Base-by-base conservation (phyloP, 106 monocot genomes). In the Ottelia alismoides region DNA sequence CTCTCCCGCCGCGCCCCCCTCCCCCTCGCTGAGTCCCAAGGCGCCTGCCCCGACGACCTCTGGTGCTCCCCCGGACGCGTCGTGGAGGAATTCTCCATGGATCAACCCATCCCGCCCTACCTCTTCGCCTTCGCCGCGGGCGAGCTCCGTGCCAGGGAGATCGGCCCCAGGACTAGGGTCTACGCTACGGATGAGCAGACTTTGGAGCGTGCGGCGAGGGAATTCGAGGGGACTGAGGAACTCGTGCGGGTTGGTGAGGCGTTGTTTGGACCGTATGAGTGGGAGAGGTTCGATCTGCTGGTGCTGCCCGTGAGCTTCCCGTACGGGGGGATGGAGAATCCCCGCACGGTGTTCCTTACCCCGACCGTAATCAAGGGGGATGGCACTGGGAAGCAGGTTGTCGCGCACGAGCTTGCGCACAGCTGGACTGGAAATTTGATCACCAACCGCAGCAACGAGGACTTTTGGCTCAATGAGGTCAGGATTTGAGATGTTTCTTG, bases 381-480 rank as follows among this genome's bases (percentile, higher is more conserved):
- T 44, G 88, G 61, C 2, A 67, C 76, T 0, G 94, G 94, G n/a
- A 88, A 88, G 2, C 94, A 88, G 74, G 88, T 96, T 30, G 88
- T 96, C 22, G 88, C 88, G 9, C 94, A 96, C 44, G 94, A 96
- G 66, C 94, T 96, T 24, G 94, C 94, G 1, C 94, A 96, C 26
- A 96, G 94, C 73, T 96, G 94, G 94, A 96, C 88, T 0, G 94
- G 94, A 20, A 96, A 96, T 60, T 74, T 96, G 2, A 96, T 96
- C 45, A 96, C 94, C 25, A 96, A 96, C 76, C 88, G 85, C 72
- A 88, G 81, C 53, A 88, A 96, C 44, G 83, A 88, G 63, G 68
- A 96, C 61, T 96, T 96, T 69, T 96, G 94, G 94, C 88, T 96
- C 30, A 96, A 96, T 64, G 94, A 96, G 88, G 93, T 83, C 9